Evolutionary conservation across 768 basidiomycete genomes (phyloP).

Genomic region (Agrocybe praecox): DNA sequence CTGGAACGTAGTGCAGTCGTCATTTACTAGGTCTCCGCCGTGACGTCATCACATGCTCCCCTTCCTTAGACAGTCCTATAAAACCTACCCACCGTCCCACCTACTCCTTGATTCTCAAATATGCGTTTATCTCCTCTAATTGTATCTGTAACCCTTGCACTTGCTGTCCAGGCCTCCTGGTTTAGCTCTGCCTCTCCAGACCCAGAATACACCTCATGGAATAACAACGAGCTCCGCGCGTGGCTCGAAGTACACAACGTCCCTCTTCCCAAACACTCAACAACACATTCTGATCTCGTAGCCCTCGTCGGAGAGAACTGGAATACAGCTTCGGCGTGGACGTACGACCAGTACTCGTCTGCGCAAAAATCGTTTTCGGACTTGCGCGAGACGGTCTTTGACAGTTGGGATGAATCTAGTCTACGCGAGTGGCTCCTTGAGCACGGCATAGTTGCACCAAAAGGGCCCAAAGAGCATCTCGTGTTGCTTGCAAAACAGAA

Average conservation of each 20-base stretch:
- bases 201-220: conserved; percentile 55
- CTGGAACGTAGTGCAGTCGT: conserved; percentile 8
- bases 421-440: conserved; percentile 84
- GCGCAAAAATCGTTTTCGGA: conserved; percentile 67
- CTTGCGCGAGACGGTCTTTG: conserved; percentile 63
- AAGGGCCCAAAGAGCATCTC: conserved; percentile 79
- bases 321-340: conserved; percentile 54
- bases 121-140: conserved; percentile 25
- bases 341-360: conserved; percentile 60
- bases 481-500: conserved; percentile 74
- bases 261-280: conserved; percentile 46
- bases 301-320: conserved; percentile 65
- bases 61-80: conserved; percentile 22
- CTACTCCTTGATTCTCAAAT: conserved; percentile 3
- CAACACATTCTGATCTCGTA: conserved; percentile 42
- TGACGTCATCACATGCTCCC: conserved; percentile 19
- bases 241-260: conserved; percentile 76
- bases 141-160: conserved; percentile 25
- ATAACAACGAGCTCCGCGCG: conserved; percentile 57
- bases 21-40: conserved; percentile 7
- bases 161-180: conserved; percentile 53
- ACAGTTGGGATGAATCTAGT: conserved; percentile 83
- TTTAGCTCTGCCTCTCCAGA: conserved; percentile 39
- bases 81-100: conserved; percentile 4
- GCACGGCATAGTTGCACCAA: conserved; percentile 85